Base-by-base conservation (phyloP, 352 stramenopile genomes). In the Phytophthora aleatoria region DNA sequence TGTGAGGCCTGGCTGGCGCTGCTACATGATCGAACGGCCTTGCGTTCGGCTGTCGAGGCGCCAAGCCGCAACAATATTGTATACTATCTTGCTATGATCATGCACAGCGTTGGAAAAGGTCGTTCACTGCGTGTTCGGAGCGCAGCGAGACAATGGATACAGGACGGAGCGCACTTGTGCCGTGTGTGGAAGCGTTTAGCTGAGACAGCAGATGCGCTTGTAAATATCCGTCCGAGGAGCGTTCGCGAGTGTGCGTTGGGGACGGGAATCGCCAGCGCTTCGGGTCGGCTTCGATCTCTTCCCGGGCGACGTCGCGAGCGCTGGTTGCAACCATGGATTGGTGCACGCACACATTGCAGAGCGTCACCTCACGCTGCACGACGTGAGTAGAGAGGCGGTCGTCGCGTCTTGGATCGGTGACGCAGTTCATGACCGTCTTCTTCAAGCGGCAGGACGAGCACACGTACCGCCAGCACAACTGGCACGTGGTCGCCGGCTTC, bases 381-480 rank as follows among this genome's bases (percentile, higher is more conserved):
- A 81, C 55, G 50, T 69, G 66, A 2, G 53, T 67, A 8, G 26
- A 30, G 16, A 67, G 31, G 10, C 57, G 61, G 39, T 72, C 61
- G 38, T 73, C 59, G 10, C 59, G 58, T 65, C 63, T 57, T 12
- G 54, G 38, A 44, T 64, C 59, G n/a, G 72, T 54, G 43, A 74
- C 39, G 49, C 60, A 76, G 20, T 35, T 68, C 41, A 67, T 55
- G 10, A 88, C 59, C 15, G 56, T 70, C 51, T 81, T 83, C 60
- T 85, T 88, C 33, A 85, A 66, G 24, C 74, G 76, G 54, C 79
- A 88, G 4, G 76, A 65, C 4, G 74, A 83, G 52, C 79, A 88
- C 61, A 88, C 79, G 30, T 73, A 73, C 1, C 74, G 72, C 54
- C 60, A 73, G 61, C 79, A 88, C 26, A 88, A 54, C 27, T 77